Conservation (phyloP, 495 filamentous ascomycete species). For the Penicillium psychrofluorescens region DNA sequence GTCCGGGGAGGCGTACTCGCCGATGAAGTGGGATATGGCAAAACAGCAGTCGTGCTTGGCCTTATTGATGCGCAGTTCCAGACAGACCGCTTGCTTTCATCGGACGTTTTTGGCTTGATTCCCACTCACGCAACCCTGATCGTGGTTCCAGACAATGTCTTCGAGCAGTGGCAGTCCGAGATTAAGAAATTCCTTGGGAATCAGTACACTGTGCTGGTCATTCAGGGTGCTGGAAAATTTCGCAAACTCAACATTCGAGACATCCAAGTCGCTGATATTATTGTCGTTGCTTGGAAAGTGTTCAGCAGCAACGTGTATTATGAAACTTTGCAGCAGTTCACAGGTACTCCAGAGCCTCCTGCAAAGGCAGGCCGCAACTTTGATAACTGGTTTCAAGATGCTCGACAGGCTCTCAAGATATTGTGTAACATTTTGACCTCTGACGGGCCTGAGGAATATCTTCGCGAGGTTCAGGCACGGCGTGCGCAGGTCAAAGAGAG, state of each 20-base stretch:
- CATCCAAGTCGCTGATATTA: conserved; percentile 45
- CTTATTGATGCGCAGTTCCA: conserved; percentile 47
- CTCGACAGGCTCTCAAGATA: conserved; percentile 28
- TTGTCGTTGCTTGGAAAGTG: conserved; percentile 46
- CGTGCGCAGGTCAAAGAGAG: conserved; percentile 11
- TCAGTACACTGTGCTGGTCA: conserved; percentile 32
- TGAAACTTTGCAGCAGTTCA: conserved; percentile 40
- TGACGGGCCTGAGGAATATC: conserved; percentile 17
- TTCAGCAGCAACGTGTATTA: conserved; percentile 43
- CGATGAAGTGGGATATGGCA: conserved; percentile 75
- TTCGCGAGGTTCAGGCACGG: conserved; percentile 18
- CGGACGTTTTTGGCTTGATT: conserved; percentile 24
- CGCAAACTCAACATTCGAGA: conserved; percentile 23
- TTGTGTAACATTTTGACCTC: conserved; percentile 31
- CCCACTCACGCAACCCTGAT: conserved; percentile 62
- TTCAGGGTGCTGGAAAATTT: conserved; percentile 26
- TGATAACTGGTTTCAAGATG: conserved; percentile 46
- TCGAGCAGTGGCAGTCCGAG: conserved; percentile 61
- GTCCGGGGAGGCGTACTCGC: conserved; percentile 66
- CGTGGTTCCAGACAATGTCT: conserved; percentile 54
- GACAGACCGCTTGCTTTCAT: conserved; percentile 3
- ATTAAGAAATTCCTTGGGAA: conserved; percentile 48
- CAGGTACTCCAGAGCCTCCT: conserved; percentile 39
- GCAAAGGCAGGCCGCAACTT: conserved; percentile 37
- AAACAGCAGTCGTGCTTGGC: conserved; percentile 66